Base-by-base conservation (phyloP, 2,329 filamentous ascomycete genomes). In the Coniochaeta sp. region DNA sequence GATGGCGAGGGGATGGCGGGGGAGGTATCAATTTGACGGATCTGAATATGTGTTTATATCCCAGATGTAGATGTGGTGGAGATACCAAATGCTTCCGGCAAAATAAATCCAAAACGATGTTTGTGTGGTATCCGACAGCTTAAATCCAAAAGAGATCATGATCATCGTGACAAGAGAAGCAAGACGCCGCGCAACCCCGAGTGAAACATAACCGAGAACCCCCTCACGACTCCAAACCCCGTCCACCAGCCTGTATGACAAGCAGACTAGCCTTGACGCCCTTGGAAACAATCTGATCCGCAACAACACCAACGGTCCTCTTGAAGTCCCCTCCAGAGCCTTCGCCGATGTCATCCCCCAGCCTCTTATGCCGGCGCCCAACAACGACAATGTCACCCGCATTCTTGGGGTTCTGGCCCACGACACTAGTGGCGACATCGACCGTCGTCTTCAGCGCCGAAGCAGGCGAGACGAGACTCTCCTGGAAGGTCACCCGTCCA, bases 341-440 rank as follows among this genome's bases (percentile, higher is more conserved):
- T 35, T 55, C 53, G 60, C 55, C 52, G 52, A 58, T 58, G 52
- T 57, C 16, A 55, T 59, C 52, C 16, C 57, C 55, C 28, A 61
- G 61, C 24, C 53, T 58, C 22, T 68, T 63, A 55, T 77, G 73
- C 38, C 72, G 65, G 35, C 85, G 73, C 0, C 86, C 87, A 12
- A 89, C 69, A 1, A 91, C 74, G 14, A 91, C 72, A 20, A 91
- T 71, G 61, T 90, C 86, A 2, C 87, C 87, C 0, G 83, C 82
- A 58, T 88, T 89, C 61, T 74, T 77, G 0, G 77, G 73, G 16
- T 77, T 75, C 53, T 80, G 77, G 0, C 79, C 81, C 2, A 89
- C 74, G 50, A 85, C 82, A 26, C 73, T 66, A 49, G 75, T 74
- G 0, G 85, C 85, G 4, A 76, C 67, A 6, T 74, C 69, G 1